Base-by-base conservation (phyloP, 192 early-diverging fungal species). In the Rhizophagus sp. region DNA sequence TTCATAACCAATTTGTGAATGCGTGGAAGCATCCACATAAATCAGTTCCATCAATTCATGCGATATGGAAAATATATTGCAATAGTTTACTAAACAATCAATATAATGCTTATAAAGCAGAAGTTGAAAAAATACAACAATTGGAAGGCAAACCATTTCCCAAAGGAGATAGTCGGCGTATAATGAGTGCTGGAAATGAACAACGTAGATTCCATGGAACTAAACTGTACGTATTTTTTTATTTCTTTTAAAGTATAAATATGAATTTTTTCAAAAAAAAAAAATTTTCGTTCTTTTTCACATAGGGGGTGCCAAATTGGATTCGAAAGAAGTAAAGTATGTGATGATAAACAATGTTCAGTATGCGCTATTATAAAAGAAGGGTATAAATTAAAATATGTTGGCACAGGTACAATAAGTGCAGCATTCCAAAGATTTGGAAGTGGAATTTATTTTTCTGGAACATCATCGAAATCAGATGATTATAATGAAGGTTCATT, bases 181-280 rank as follows among this genome's bases (percentile, higher is more conserved):
- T 15, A 33, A 81, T 81, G 80, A 77, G 57, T 57, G 71, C 62
- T 3, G 80, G 75, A 52, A 81, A 81, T 68, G 80, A 81, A 36
- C 80, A 81, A 72, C 34, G 80, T n/a, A 30, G 80, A 68, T 81
- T 81, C 62, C 80, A 81, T 76, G 80, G 75, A 52, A 81, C 80
- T 30, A 62, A 62, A 79, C 71, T 71, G 78, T 79, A 44, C 12
- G 12, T 57, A 27, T 44, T 24, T 73, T 33, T 27, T 50, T 50
- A 30, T 52, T 73, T 50, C 13, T 47, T 12, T 47, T 47, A 50
- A 25, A 50, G 2, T 65, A 52, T 50, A 57, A 61, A 25, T 3
- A 19, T 50, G 30, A 52, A 19, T 69, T 41, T 17, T 30, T 36
- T 36, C n/a, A n/a, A n/a, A n/a, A n/a, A n/a, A 30, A 47, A 47